Conservation (phyloP, 371 early-diverging fungal genomes). For the Neoconidiobolus thromboides region DNA sequence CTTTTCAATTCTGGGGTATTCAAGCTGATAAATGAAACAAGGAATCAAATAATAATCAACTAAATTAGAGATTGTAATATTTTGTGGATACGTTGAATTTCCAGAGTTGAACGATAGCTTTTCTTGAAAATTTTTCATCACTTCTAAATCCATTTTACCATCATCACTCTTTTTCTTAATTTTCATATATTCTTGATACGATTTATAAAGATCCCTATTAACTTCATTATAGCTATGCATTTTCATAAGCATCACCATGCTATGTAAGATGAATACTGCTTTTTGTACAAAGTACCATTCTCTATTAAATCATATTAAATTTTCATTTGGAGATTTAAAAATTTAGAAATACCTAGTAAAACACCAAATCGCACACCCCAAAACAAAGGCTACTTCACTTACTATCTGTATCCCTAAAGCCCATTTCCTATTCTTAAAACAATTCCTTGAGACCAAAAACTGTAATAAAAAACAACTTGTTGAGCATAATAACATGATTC, state of each 20-base stretch:
- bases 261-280: slow-evolving; percentile 71
- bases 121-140: too few species aligned
- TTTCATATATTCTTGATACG: slow-evolving; percentile 11
- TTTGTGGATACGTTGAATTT: slow-evolving; percentile 38
- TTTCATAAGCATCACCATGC: slow-evolving; percentile 86
- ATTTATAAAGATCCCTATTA: slow-evolving; percentile 40
- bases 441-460: background rate
- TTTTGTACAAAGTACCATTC: slow-evolving; percentile 87
- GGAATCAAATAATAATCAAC: slow-evolving; percentile 78
- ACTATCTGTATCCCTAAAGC: background rate
- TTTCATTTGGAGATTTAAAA: background rate
- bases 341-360: background rate
- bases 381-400: background rate
- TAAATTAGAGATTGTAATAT: slow-evolving; percentile 64
- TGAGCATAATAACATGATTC: slow-evolving; percentile 28
- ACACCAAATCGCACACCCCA: background rate
- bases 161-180: slow-evolving; percentile 9
- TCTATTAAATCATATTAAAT: slow-evolving; percentile 10
- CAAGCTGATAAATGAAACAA: slow-evolving; percentile 77
- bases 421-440: background rate
- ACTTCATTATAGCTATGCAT: slow-evolving; percentile 69
- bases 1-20: slow-evolving; percentile 76
- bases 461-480: background rate
- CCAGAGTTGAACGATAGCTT: too few species aligned
- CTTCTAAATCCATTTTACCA: too few species aligned